Evolutionary conservation across 495 filamentous ascomycete species (phyloP).

Genomic region (Tuber brumale): DNA sequence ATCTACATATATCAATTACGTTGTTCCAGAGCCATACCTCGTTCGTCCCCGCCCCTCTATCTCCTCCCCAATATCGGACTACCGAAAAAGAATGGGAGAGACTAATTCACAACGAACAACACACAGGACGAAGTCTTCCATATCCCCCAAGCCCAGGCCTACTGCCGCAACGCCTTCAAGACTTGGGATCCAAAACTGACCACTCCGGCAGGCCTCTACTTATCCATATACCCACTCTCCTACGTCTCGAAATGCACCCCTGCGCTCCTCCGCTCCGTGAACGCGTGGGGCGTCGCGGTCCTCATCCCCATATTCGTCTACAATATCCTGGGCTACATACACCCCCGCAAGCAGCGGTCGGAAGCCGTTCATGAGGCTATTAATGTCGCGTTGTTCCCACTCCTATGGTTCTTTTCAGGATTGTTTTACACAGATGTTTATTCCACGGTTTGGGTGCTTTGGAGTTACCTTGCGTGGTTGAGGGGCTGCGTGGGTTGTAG

Average conservation of each 20-base stretch:
- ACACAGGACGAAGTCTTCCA: slow-evolving; percentile 89
- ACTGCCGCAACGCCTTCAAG: slow-evolving; percentile 66
- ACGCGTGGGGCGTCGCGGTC: slow-evolving; percentile 47
- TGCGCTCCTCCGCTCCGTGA: slow-evolving; percentile 49
- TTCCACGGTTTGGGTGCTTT: slow-evolving; percentile 60
- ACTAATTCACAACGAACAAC: slow-evolving; percentile 14
- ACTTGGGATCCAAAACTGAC: slow-evolving; percentile 96
- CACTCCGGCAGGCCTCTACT: slow-evolving; percentile 81
- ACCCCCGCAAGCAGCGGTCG: slow-evolving; percentile 7
- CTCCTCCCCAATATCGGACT: not conserved
- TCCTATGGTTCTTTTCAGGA: slow-evolving; percentile 88
- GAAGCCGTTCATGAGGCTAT: slow-evolving; percentile 56
- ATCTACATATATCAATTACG: slow-evolving; percentile 26
- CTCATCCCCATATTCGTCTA: slow-evolving; percentile 39
- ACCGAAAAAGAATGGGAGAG: not conserved
- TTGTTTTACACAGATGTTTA: slow-evolving; percentile 89
- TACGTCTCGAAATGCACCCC: slow-evolving; percentile 49
- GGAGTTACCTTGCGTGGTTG: slow-evolving; percentile 60
- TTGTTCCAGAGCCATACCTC: slow-evolving; percentile 74
- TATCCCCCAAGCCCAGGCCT: slow-evolving; percentile 80
- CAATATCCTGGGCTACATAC: slow-evolving; percentile 23
- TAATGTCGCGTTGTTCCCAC: slow-evolving; percentile 81
- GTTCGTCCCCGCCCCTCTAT: slow-evolving; percentile 45
- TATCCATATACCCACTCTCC: slow-evolving; percentile 52
- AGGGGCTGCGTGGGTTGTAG: slow-evolving; percentile 41